Base-by-base conservation (phyloP, 306 rosid genomes). In the Spatholobus suberectus region DNA sequence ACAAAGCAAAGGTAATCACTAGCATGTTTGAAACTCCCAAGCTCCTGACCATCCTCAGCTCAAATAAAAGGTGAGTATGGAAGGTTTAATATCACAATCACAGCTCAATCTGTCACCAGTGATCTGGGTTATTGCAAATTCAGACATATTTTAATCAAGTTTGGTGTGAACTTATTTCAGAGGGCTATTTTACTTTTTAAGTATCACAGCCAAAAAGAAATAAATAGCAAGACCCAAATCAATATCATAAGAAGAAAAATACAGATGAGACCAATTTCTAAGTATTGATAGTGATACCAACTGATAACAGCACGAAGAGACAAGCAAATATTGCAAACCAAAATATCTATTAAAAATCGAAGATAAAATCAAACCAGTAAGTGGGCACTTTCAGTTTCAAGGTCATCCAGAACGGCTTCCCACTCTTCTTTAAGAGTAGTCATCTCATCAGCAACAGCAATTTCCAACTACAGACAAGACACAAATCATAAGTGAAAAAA, bases 351-450 rank as follows among this genome's bases (percentile, higher is more conserved):
- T 77, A 76, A 85, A 81, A 82, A 80, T 61, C 72, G 71, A 86
- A 85, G 88, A 70, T 59, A 78, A 85, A 77, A 88, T 78, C 93
- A 88, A 70, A 95, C 99, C 99, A 92, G 85, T 79, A 96, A 88
- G 82, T 92, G 85, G 78, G 92, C 88, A 89, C 94, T 89, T 89
- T 96, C 99, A 4, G 90, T 90, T 89, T 96, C 99, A 83, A 96
- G 96, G 82, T 88, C 91, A 70, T 96, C 98, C 73, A 96, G 92
- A 85, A 82, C 91, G 80, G 76, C 75, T 83, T 96, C 93, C 99
- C 99, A 96, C 86, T 91, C 92, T 73, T 90, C 98, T 82, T 79
- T 83, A 13, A 87, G 82, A 81, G 92, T 84, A 77, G 85, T 24
- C 95, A 96, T 96, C 89, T 96, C 99, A 80, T 90, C 84, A 38